Evolutionary conservation across 2,329 filamentous ascomycete species (phyloP).

Genomic region (Colletotrichum salicis): DNA sequence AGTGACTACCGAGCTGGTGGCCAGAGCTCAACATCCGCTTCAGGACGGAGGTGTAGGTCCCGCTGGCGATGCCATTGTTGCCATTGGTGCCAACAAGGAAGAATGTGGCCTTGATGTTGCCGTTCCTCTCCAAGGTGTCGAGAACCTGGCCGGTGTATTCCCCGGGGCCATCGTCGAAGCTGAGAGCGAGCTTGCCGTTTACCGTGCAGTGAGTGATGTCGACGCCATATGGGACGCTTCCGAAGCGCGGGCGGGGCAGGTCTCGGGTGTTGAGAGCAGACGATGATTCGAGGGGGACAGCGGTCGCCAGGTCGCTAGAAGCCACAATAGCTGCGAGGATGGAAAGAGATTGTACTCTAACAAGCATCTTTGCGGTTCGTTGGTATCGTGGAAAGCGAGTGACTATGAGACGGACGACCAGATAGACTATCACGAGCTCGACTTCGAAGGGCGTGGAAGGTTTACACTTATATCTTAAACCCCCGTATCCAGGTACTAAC

Average conservation of each 20-base stretch:
- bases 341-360: conserved; percentile 33
- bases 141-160: conserved; percentile 47
- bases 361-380: conserved; percentile 32
- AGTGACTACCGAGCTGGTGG: conserved; percentile 61
- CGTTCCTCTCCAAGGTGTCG: conserved; percentile 46
- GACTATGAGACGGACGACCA: conserved; percentile 4
- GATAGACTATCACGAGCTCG: not conserved
- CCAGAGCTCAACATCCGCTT: conserved; percentile 55
- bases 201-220: conserved; percentile 48
- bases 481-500: conserved; percentile 5
- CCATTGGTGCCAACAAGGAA: conserved; percentile 48
- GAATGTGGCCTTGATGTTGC: conserved; percentile 48
- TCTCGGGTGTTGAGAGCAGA: conserved; percentile 19
- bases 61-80: conserved; percentile 46
- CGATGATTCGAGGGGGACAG: conserved; percentile 23
- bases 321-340: conserved; percentile 29
- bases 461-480: conserved; percentile 28
- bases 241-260: conserved; percentile 42
- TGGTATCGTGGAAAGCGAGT: conserved; percentile 5
- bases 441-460: not conserved
- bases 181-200: conserved; percentile 48
- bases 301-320: conserved; percentile 18
- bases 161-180: conserved; percentile 51
- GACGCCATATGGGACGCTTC: conserved; percentile 44
- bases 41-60: conserved; percentile 52